phyloP scores from a whole-genome alignment of 441 rosid species.

The Populus hybrid region DNA sequence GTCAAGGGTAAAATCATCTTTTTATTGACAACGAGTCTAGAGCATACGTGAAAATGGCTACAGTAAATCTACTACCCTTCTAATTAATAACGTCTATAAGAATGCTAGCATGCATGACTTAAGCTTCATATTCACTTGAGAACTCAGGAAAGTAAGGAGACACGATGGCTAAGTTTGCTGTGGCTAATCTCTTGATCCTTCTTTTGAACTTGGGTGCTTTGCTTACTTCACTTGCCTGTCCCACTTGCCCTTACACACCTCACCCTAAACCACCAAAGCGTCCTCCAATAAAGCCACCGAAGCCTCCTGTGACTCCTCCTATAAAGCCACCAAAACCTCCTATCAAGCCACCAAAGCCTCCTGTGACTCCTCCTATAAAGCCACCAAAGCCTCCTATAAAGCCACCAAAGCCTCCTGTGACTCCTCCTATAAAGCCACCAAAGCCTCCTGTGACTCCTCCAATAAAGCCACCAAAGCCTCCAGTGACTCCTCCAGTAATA shows the following conservation, averaged over 20 bases:
- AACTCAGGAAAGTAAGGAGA: not conserved
- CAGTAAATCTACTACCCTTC: no score
- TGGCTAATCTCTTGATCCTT: conserved; percentile 21
- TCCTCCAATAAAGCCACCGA: conserved; percentile 32
- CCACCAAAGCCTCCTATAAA: conserved; percentile 16
- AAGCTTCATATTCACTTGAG: not conserved
- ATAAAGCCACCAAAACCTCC: conserved; percentile 7
- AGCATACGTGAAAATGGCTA: no score
- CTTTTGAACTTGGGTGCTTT: conserved; percentile 28
- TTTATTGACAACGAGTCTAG: no score
- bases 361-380: conserved; percentile 7
- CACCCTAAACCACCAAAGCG: conserved; percentile 27
- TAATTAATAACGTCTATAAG: not conserved
- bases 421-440: conserved; percentile 26
- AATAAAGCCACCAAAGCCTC: conserved; percentile 10
- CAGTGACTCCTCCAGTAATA: not conserved
- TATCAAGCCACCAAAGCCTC: not conserved
- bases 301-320: conserved; percentile 13
- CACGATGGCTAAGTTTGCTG: not conserved
- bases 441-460: not conserved
- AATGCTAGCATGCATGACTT: not conserved
- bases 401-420: conserved; percentile 8
- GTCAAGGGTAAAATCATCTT: no score
- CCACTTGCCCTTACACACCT: conserved; percentile 45
- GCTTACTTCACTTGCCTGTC: conserved; percentile 44